Conservation (phyloP, 768 basidiomycete genomes). For the Pleurotus giganteus region DNA sequence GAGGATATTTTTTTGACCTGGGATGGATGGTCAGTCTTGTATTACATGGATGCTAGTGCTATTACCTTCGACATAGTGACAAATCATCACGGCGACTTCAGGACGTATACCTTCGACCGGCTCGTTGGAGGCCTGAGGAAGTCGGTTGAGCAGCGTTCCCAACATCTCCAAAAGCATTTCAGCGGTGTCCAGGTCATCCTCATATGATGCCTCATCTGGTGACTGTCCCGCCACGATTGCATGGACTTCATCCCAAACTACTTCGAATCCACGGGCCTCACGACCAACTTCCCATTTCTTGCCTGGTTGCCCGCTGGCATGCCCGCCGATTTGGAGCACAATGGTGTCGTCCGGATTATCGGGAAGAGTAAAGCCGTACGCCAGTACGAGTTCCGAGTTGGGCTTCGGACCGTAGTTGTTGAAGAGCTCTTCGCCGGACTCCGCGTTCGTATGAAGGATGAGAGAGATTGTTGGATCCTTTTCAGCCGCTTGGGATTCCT, state of each 20-base stretch:
- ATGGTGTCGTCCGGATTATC: constrained; percentile 87
- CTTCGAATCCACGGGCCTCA: constrained; percentile 48
- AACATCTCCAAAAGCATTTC: constrained; percentile 69
- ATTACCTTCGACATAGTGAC: constrained; percentile 65
- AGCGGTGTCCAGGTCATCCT: constrained; percentile 69
- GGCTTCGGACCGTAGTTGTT: constrained; percentile 95
- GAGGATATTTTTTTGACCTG: constrained; percentile 63
- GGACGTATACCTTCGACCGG: constrained; percentile 21
- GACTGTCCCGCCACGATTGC: constrained; percentile 20
- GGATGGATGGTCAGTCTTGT: background rate
- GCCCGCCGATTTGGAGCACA: constrained; percentile 70
- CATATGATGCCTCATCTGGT: constrained; percentile 34
- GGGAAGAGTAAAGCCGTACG: constrained; percentile 84
- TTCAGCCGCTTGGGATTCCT: constrained; percentile 15
- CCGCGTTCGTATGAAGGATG: constrained; percentile 45
- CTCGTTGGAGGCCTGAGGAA: constrained; percentile 33
- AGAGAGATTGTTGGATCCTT: constrained; percentile 45
- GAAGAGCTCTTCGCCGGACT: constrained; percentile 57
- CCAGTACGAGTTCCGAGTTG: constrained; percentile 86
- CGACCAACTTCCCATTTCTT: constrained; percentile 66
- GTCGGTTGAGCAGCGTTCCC: constrained; percentile 41
- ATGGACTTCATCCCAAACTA: constrained; percentile 58
- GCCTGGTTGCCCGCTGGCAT: constrained; percentile 24
- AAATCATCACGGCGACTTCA: constrained; percentile 64
- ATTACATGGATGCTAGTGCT: background rate